Evolutionary conservation across 129 eudicot species (phyloP), one percentile per base, ranked within the genome.

Genomic region (Escallonia herrerae): DNA sequence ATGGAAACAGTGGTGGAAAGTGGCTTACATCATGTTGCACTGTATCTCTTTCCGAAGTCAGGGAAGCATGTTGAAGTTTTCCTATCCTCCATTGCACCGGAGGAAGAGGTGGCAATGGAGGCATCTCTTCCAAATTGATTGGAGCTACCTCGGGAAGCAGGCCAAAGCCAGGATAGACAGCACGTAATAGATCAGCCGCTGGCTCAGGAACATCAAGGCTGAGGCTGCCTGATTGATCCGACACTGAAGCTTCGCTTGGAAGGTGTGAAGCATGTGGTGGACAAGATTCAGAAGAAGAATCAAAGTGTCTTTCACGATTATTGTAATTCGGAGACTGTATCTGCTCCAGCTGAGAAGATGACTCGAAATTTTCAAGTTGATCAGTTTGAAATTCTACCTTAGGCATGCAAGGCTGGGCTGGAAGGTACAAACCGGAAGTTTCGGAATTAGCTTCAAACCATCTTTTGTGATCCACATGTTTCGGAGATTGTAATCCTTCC

Each of bases 101-200:
- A 69, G 97, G 97, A 74, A 91, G 83, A 60, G 97, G 97, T 43
- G 97, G 97, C 76, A 91, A 70, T 52, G 97, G 94, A 57, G 97
- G 96, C 85, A 81, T 69, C 56, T 91, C 95, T 53, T 73, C 84
- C 60, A 77, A 56, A 74, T 79, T 72, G 64, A 78, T 75, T 64
- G 73, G 87, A 63, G 79, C 50, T 44, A 73, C 73, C 15, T 56
- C 77, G 4, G 93, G 74, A 74, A 71, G 72, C 60, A 70, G 63
- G 71, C 52, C 60, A 56, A 76, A 65, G 44, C 64, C 78, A 68
- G 89, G 72, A 50, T 59, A 53, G 42, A 47, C 64, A 40, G 84
- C 69, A 62, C 50, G 38, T 48, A 71, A 58, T 77, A 68, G 83
- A 66, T 64, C 43, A 12, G 56, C 71, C 40, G 63, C 75, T 65